These are phyloP conservation scores for Fraxinus platypoda DNA, from an alignment of 305 asterid species.

Conservation along the genomic window DNA sequence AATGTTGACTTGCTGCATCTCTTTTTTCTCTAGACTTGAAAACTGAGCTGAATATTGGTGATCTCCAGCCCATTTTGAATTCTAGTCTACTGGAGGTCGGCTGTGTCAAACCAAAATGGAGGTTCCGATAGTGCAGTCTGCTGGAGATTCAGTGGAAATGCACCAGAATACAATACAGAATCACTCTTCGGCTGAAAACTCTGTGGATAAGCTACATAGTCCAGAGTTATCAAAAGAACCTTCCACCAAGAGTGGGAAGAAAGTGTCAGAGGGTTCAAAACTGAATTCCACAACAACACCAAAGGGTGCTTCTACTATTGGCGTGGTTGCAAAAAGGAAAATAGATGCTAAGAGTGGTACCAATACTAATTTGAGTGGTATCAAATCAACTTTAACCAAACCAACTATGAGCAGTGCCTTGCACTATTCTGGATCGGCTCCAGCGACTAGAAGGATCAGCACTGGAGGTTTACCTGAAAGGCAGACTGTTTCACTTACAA, in stretches of 20 bases:
- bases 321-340: constrained; percentile 40
- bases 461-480: constrained; percentile 78
- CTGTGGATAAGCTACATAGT: constrained; percentile 22
- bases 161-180: constrained; percentile 21
- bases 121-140: constrained; percentile 32
- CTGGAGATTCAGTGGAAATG: constrained; percentile 41
- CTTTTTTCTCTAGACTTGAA: neutral
- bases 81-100: constrained; percentile 23
- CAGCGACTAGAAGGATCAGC: constrained; percentile 75
- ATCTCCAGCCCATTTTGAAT: neutral
- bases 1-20: neutral
- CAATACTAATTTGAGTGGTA: constrained; percentile 34
- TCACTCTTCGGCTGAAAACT: constrained; percentile 22
- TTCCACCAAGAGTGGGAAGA: constrained; percentile 41
- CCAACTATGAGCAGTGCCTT: constrained; percentile 70
- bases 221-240: constrained; percentile 38
- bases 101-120: constrained; percentile 35
- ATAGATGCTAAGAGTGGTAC: constrained; percentile 37
- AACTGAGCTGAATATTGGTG: neutral
- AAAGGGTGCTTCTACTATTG: constrained; percentile 31
- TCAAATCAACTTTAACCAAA: constrained; percentile 50
- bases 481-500: constrained; percentile 48
- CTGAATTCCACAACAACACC: constrained; percentile 32
- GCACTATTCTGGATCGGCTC: constrained; percentile 52
- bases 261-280: constrained; percentile 36